Conservation (phyloP, 257 asterid species). For the Solanum phureja region DNA sequence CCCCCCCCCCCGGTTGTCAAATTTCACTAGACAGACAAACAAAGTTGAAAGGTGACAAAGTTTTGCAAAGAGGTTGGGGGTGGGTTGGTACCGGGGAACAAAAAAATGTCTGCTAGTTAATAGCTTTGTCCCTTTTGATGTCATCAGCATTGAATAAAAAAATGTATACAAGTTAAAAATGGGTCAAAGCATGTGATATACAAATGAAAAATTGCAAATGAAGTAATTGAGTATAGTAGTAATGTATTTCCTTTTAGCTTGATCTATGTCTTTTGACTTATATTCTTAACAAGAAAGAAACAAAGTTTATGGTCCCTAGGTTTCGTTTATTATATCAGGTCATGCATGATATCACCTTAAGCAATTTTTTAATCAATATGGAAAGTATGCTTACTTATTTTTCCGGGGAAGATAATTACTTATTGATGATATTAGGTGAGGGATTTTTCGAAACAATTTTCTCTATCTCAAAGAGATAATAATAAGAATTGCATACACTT, state of each 20-base stretch:
- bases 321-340: background rate
- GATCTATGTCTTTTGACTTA: background rate
- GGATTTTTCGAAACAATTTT: no score
- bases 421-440: no score
- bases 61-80: background rate
- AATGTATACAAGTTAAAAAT: background rate
- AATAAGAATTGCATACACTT: no score
- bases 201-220: background rate
- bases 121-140: background rate
- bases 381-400: background rate
- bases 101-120: background rate
- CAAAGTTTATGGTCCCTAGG: background rate
- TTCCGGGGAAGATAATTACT: background rate
- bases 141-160: background rate
- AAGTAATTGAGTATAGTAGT: background rate
- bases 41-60: background rate
- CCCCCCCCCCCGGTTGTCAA: background rate
- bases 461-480: no score
- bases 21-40: background rate
- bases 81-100: background rate
- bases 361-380: background rate
- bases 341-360: background rate
- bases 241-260: background rate
- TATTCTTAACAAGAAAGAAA: background rate
- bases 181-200: background rate